Evolutionary conservation across 768 basidiomycete species (phyloP).

Genomic region (Tricholomella constricta): DNA sequence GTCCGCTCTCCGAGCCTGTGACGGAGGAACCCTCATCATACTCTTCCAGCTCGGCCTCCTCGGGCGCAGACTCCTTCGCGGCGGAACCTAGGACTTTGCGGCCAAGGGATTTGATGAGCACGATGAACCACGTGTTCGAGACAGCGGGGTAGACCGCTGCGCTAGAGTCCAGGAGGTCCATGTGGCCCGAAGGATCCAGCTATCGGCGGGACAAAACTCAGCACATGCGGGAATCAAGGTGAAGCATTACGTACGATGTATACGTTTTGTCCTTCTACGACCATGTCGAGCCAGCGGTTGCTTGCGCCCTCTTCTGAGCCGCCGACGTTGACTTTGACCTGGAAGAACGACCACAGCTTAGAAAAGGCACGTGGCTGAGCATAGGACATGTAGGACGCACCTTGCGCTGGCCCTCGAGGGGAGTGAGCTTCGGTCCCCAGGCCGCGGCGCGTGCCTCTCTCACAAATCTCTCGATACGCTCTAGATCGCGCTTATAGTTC

Average conservation of each 20-base stretch:
- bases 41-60: constrained; percentile 26
- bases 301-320: constrained; percentile 56
- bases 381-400: constrained; percentile 34
- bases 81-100: constrained; percentile 28
- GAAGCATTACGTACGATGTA: constrained; percentile 60
- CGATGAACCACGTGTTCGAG: constrained; percentile 69
- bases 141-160: constrained; percentile 61
- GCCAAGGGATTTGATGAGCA: constrained; percentile 40
- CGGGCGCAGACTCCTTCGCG: constrained; percentile 16
- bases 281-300: constrained; percentile 71
- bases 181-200: constrained; percentile 62
- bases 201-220: constrained; percentile 26
- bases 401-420: constrained; percentile 66
- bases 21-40: constrained; percentile 43
- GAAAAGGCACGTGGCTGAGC: not conserved
- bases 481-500: constrained; percentile 74
- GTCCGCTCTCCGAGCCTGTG: constrained; percentile 47
- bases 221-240: not conserved
- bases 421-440: constrained; percentile 80
- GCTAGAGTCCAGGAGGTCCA: constrained; percentile 59
- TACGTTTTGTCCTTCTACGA: constrained; percentile 75
- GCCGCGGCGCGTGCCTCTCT: constrained; percentile 68
- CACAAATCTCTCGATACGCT: constrained; percentile 63
- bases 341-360: constrained; percentile 1
- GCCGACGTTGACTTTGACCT: constrained; percentile 77